Conservation (phyloP, 495 filamentous ascomycete species). For the Usnea hakonensis region DNA sequence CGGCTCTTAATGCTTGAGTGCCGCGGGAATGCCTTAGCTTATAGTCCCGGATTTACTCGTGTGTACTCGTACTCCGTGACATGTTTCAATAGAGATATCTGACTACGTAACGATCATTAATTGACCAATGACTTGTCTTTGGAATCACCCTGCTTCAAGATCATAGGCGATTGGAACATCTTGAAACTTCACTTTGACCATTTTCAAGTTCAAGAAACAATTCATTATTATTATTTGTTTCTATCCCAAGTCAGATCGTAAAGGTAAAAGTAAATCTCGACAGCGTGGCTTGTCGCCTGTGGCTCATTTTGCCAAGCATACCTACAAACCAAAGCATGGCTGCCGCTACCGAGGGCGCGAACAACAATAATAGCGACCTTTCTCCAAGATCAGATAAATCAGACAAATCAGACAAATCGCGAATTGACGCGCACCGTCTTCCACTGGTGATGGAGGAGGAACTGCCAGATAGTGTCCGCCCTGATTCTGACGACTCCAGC, state of each 20-base stretch:
- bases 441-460: slow-evolving; percentile 32
- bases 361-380: not conserved
- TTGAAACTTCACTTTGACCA: too few relatives aligned
- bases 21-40: slow-evolving; percentile 1
- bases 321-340: slow-evolving; percentile 5
- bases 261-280: not conserved
- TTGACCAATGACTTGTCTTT: too few relatives aligned
- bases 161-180: too few relatives aligned
- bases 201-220: not conserved
- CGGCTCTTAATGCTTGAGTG: slow-evolving; percentile 11
- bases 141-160: too few relatives aligned
- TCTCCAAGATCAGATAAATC: slow-evolving; percentile 1
- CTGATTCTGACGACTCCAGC: slow-evolving; percentile 58
- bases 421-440: slow-evolving; percentile 5
- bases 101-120: too few relatives aligned
- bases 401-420: slow-evolving; percentile 6
- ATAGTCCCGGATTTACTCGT: not conserved
- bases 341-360: not conserved
- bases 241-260: not conserved
- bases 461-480: slow-evolving; percentile 42
- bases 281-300: not conserved
- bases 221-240: not conserved
- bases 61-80: not conserved
- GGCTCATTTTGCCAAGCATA: slow-evolving; percentile 11
- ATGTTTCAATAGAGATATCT: not conserved